These are phyloP conservation scores for Aphanocladium album DNA, from an alignment of 2,329 filamentous ascomycete species.

Conservation along the genomic window DNA sequence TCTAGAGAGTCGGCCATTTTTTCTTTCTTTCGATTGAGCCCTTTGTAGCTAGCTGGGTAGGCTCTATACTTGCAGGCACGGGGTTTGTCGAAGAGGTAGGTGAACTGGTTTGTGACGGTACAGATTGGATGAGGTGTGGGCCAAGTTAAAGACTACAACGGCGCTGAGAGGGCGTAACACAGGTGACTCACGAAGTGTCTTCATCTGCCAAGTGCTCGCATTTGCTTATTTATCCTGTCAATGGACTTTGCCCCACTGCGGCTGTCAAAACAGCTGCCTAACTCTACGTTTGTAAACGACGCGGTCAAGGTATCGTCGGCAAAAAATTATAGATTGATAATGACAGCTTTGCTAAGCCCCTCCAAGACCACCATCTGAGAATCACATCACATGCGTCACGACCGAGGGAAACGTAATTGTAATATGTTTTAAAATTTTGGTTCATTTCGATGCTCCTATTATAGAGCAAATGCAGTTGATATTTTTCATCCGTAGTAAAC, in stretches of 20 bases:
- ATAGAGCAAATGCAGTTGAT: slow-evolving; percentile 53
- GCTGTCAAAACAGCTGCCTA: not conserved
- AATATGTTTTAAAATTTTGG: slow-evolving; percentile 23
- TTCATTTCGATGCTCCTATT: slow-evolving; percentile 44
- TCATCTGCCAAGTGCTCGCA: not conserved
- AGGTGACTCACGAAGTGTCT: slow-evolving; percentile 1
- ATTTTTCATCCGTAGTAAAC: slow-evolving; percentile 58
- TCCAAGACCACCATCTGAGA: too few relatives aligned
- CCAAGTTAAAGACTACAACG: not conserved
- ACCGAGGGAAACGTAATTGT: not conserved
- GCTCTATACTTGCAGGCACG: not conserved
- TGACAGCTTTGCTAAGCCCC: not conserved
- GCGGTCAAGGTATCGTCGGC: not conserved
- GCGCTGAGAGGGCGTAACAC: not conserved
- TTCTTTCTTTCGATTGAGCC: not conserved
- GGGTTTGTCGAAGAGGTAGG: not conserved
- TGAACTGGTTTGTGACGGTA: not conserved
- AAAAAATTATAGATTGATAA: not conserved
- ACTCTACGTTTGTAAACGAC: not conserved
- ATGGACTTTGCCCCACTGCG: slow-evolving; percentile 3
- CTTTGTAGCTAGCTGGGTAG: not conserved
- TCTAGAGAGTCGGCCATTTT: not conserved
- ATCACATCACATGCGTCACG: not conserved
- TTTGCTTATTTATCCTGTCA: not conserved
- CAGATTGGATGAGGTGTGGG: not conserved